Evolutionary conservation across 768 basidiomycete species (phyloP), one percentile per base, ranked within the genome.

Genomic region (Lactarius tabidus): DNA sequence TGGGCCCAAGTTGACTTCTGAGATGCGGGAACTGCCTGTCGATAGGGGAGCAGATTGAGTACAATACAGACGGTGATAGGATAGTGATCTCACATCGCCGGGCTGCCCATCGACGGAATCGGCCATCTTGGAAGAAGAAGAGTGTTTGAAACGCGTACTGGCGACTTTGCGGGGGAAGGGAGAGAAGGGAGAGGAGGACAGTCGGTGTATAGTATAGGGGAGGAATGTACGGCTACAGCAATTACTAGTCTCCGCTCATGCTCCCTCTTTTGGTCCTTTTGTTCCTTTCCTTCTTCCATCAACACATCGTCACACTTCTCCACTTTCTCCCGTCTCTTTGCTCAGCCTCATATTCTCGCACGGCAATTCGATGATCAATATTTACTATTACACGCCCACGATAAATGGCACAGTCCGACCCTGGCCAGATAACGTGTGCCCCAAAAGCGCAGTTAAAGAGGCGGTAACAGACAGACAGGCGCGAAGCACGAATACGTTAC

Each of bases 1-100:
- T 87, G 86, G 0, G 89, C 82, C 95, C 95, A 97, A 77, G 88
- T 91, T 72, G 88, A 79, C 71, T 92, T 86, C 77, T 96, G 94
- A 56, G 89, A 81, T 66, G 83, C 83, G 45, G 93, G 93, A 57
- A 96, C 91, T 67, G 87, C 90, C 81, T 82, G 63, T 1, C 45
- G 45, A 20, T 48, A 28, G 52, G 60, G 26, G 18, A 61, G 20
- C 28, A n/a, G 18, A 39, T 43, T 23, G n/a, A 58, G 26, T 41
- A 57, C 39, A 23, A 43, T 14, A 33, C 12, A 38, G 39, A 36
- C 3, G 8, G 17, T 29, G 18, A 26, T 20, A 23, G 0, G 59
- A 39, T 2, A 35, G 29, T 5, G 31, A 62, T 35, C 51, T 58
- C 18, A 66, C 65, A 62, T 66, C 65, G 15, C 65, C 65, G 18